Conservation (phyloP, 176 grass and related monocot species). For the Cenchrus americanus region DNA sequence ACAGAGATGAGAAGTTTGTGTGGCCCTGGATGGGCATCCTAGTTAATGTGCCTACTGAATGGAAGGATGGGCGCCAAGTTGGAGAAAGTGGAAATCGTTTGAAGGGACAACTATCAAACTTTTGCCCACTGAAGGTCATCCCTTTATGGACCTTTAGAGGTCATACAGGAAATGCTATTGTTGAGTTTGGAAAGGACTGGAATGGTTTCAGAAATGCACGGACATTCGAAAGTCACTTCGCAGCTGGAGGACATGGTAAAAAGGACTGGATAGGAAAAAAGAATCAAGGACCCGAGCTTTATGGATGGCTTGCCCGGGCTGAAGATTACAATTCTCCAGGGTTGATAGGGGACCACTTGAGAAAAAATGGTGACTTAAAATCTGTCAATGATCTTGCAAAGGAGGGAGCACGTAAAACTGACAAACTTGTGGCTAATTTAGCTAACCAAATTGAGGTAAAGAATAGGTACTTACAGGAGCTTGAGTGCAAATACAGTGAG, state of each 20-base stretch:
- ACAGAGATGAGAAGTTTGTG: constrained; percentile 69
- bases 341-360: constrained; percentile 57
- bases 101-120: constrained; percentile 56
- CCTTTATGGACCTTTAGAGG: constrained; percentile 69
- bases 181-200: constrained; percentile 77
- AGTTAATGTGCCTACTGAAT: constrained; percentile 67
- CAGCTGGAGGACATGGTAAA: constrained; percentile 44
- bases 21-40: constrained; percentile 79
- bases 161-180: constrained; percentile 67
- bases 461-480: constrained; percentile 56
- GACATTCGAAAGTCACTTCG: constrained; percentile 66
- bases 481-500: constrained; percentile 47
- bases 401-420: constrained; percentile 56
- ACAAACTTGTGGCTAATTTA: constrained; percentile 67
- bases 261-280: constrained; percentile 50
- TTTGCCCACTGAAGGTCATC: constrained; percentile 62
- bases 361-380: constrained; percentile 67
- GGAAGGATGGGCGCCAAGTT: constrained; percentile 57
- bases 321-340: constrained; percentile 62
- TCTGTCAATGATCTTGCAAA: constrained; percentile 56
- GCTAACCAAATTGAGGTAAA: constrained; percentile 59
- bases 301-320: constrained; percentile 67
- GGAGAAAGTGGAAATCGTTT: constrained; percentile 68
- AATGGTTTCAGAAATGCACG: constrained; percentile 74
- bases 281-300: constrained; percentile 45